Evolutionary conservation across 2,329 filamentous ascomycete genomes (phyloP), one percentile per base, ranked within the genome.

Genomic region (Pseudocercospora macadamiae): DNA sequence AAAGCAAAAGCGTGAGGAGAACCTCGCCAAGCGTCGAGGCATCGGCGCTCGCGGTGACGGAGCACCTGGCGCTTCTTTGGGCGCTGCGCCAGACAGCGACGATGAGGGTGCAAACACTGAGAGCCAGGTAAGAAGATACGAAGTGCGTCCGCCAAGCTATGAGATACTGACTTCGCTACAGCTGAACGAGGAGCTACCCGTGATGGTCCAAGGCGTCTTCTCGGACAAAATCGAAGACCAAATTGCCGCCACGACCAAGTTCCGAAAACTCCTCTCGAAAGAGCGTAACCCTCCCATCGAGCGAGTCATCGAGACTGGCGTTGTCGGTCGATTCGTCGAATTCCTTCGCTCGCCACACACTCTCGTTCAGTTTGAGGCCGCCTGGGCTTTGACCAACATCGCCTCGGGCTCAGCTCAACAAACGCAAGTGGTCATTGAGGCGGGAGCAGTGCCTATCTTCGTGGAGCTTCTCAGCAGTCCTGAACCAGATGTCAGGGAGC

Each of bases 241-340:
- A 80, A 99, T 99, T 70, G 88, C 93, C 79, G 92, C 93, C 59
- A 99, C 95, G 25, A 99, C 95, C 69, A 97, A 96, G 78, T 99
- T 99, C 84, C 85, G 95, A 76, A 99, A 99, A 84, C 86, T 99
- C 39, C 83, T 99, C 25, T 97, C 92, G 67, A 99, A 99, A 82
- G 95, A 99, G 83, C 91, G 95, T 74, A 99, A 99, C 82, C 95
- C 95, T 47, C 95, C 95, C 45, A 99, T 99, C 75, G 95, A 99
- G 82, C 92, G 96, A 75, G 95, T 99, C 69, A 99, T 99, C 79
- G 96, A 97, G 85, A 97, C 95, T 60, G 95, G 95, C 73, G 95
- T 99, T 65, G 95, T 99, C 67, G 89, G 87, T 82, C 90, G 95
- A 74, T 99, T 99, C 73, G 95, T 99, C 78, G 92, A 97, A 78